A percentile compares a stretch with the other conserved stretches of the same genome.
Evolutionary conservation across 441 rosid species (phyloP).

Genomic region (Brassica hybrid): DNA sequence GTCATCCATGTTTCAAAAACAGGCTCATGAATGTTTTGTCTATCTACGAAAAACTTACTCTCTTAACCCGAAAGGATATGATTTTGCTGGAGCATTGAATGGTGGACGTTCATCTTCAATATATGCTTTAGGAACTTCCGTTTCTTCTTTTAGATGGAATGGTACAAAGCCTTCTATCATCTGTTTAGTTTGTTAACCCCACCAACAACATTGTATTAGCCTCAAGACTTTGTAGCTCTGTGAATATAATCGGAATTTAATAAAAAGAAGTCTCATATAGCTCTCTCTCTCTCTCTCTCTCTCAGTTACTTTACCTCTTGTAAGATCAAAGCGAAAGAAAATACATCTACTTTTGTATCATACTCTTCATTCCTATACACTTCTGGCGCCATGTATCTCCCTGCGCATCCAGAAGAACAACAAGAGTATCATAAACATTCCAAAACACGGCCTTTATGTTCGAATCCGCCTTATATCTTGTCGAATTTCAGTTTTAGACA

Average conservation of each 20-base stretch:
- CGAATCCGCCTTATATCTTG: background rate
- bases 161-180: conserved; percentile 84
- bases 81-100: conserved; percentile 61
- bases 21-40: background rate
- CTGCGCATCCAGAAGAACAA: conserved; percentile 38
- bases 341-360: conserved; percentile 77
- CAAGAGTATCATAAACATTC: background rate
- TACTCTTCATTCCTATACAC: conserved; percentile 77
- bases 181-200: conserved; percentile 45
- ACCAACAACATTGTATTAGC: conserved; percentile 8
- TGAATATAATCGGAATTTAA: background rate
- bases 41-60: conserved; percentile 50
- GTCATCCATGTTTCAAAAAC: background rate
- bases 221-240: background rate
- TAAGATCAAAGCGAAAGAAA: conserved; percentile 77
- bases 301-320: conserved; percentile 61
- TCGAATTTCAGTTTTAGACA: background rate
- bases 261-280: background rate
- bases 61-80: conserved; percentile 58
- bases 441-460: background rate
- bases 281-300: background rate
- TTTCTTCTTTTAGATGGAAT: conserved; percentile 58
- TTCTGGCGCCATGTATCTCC: conserved; percentile 82
- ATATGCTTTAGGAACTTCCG: conserved; percentile 75
- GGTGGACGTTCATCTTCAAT: conserved; percentile 70